Conservation (phyloP, 805 yeast species). For the Sugiyamaella valdiviana region DNA sequence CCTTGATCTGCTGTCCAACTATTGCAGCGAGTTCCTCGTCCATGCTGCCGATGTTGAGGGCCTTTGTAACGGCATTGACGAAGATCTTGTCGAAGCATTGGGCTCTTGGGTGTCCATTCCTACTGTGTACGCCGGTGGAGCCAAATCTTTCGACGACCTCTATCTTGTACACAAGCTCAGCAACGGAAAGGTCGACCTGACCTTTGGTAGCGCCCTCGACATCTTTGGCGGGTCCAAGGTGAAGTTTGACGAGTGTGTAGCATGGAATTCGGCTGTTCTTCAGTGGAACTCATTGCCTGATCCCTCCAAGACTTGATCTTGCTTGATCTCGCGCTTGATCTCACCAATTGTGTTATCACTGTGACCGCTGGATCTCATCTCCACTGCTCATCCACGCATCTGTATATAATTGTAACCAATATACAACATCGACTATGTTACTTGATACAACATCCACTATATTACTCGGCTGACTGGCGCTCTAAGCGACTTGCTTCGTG, state of each 20-base stretch:
- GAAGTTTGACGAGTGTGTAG: constrained; percentile 63
- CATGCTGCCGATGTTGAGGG: constrained; percentile 99
- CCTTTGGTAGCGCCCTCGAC: constrained; percentile 89
- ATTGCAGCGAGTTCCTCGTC: constrained; percentile 80
- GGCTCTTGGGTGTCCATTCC: constrained; percentile 76
- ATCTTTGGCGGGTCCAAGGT: constrained; percentile 89
- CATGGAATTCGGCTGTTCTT: too few species aligned
- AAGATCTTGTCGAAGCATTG: constrained; percentile 59
- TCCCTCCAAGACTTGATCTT: too few species aligned
- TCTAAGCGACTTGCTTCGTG: too few species aligned
- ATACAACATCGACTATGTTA: constrained; percentile 21
- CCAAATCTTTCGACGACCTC: constrained; percentile 65
- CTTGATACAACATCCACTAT: background rate
- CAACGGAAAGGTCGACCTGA: constrained; percentile 78
- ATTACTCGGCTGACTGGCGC: too few species aligned
- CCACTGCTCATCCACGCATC: too few species aligned
- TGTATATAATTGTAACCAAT: too few species aligned
- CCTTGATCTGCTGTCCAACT: constrained; percentile 47
- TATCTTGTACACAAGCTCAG: constrained; percentile 60
- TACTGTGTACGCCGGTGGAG: constrained; percentile 97
- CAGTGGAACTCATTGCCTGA: too few species aligned
- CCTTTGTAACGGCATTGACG: constrained; percentile 86
- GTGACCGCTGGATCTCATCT: too few species aligned
- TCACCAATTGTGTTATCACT: too few species aligned
- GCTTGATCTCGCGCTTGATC: too few species aligned